These are phyloP conservation scores for Cladobotryum protrusum DNA, from an alignment of 2,329 filamentous ascomycete genomes.

Conservation along the genomic window DNA sequence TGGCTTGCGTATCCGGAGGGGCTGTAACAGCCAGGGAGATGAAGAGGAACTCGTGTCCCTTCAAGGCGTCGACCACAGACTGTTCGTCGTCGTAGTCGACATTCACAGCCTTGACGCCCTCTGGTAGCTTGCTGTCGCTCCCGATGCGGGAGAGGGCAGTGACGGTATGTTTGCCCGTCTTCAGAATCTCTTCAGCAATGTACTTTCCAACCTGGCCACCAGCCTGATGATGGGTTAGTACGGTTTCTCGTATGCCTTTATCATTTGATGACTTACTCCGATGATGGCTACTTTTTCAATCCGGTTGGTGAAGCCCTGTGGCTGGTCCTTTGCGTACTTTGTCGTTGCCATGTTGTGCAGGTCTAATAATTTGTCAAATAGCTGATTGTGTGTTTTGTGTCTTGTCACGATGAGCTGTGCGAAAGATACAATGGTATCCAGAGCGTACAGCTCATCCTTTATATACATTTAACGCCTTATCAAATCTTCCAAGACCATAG, in stretches of 20 bases:
- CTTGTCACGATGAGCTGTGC: too few relatives aligned
- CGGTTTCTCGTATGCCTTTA: background rate
- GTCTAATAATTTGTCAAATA: too few relatives aligned
- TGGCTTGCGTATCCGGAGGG: slow-evolving; percentile 35
- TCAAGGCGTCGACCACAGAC: slow-evolving; percentile 42
- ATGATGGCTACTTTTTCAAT: slow-evolving; percentile 41
- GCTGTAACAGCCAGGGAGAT: slow-evolving; percentile 41
- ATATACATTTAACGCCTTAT: too few relatives aligned
- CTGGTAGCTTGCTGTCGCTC: slow-evolving; percentile 36
- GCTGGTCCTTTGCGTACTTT: slow-evolving; percentile 29
- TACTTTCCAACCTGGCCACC: slow-evolving; percentile 34
- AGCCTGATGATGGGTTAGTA: background rate
- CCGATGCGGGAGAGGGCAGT: slow-evolving; percentile 46
- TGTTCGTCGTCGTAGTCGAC: slow-evolving; percentile 39
- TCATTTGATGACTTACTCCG: slow-evolving; percentile 32
- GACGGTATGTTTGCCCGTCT: slow-evolving; percentile 44
- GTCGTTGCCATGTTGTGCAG: slow-evolving; percentile 17
- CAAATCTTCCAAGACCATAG: too few relatives aligned
- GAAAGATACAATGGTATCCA: too few relatives aligned
- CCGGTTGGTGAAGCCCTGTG: slow-evolving; percentile 32
- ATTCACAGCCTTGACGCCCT: slow-evolving; percentile 32
- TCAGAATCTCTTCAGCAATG: slow-evolving; percentile 37
- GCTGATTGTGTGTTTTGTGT: too few relatives aligned
- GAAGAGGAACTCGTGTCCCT: slow-evolving; percentile 48
- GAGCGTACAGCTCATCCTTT: too few relatives aligned